Evolutionary conservation across 768 basidiomycete species (phyloP).

Genomic region (Hortiboletus campestris): DNA sequence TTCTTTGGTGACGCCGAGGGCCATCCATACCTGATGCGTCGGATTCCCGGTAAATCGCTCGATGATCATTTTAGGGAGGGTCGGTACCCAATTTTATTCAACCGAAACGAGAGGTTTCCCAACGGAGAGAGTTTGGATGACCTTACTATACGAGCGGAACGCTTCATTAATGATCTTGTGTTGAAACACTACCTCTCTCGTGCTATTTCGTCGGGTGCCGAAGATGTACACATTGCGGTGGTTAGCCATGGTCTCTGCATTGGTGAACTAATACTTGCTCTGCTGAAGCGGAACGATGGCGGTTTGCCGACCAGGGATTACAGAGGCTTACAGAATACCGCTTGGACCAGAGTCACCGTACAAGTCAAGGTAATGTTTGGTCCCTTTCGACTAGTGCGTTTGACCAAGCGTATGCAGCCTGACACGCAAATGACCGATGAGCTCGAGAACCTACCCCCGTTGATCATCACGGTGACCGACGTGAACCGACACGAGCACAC

Average conservation of each 20-base stretch:
- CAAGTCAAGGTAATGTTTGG: slow-evolving; percentile 41
- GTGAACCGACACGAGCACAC: slow-evolving; percentile 59
- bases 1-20: slow-evolving; percentile 73
- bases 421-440: slow-evolving; percentile 21
- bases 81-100: slow-evolving; percentile 48
- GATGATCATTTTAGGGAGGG: slow-evolving; percentile 52
- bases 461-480: slow-evolving; percentile 47
- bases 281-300: slow-evolving; percentile 44
- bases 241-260: slow-evolving; percentile 80
- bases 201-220: slow-evolving; percentile 37
- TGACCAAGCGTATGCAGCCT: slow-evolving; percentile 25
- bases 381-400: background rate
- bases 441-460: slow-evolving; percentile 29
- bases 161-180: slow-evolving; percentile 49
- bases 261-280: slow-evolving; percentile 50
- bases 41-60: slow-evolving; percentile 28
- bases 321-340: slow-evolving; percentile 63
- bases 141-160: slow-evolving; percentile 52
- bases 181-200: slow-evolving; percentile 51
- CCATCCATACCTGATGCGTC: slow-evolving; percentile 39
- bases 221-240: slow-evolving; percentile 55
- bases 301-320: slow-evolving; percentile 32
- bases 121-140: slow-evolving; percentile 73
- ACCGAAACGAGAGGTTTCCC: slow-evolving; percentile 55
- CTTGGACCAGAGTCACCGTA: slow-evolving; percentile 59